These are phyloP conservation scores for Echinosophora koreensis DNA, from an alignment of 306 rosid species.

Conservation along the genomic window DNA sequence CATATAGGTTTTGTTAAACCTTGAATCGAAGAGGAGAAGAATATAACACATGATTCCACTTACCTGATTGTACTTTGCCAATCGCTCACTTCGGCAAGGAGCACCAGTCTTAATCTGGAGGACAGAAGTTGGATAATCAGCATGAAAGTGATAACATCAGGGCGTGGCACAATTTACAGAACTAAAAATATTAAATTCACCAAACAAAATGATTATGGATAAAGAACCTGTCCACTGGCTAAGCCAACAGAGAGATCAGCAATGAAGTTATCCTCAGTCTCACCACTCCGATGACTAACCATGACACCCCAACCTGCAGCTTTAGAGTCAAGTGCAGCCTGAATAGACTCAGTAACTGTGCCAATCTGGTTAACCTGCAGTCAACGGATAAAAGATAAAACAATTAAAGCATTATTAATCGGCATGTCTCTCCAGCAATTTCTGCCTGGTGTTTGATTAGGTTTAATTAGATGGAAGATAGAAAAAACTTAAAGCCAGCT, in stretches of 20 bases:
- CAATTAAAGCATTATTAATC: conserved; percentile 36
- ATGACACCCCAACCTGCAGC: conserved; percentile 99
- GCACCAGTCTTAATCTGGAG: conserved; percentile 94
- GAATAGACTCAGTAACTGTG: conserved; percentile 91
- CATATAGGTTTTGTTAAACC: not conserved
- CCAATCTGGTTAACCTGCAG: conserved; percentile 99
- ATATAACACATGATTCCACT: not conserved
- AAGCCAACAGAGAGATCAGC: conserved; percentile 99
- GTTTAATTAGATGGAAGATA: conserved; percentile 2
- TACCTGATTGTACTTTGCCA: conserved; percentile 99
- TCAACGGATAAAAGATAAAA: conserved; percentile 25
- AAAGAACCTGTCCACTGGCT: conserved; percentile 96
- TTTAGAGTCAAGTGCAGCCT: conserved; percentile 96
- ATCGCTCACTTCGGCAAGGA: conserved; percentile 98
- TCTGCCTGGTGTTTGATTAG: not conserved
- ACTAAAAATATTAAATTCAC: conserved; percentile 23
- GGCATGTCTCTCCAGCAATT: not conserved
- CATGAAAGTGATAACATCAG: conserved; percentile 40
- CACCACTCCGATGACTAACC: conserved; percentile 99
- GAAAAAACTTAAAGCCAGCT: conserved; percentile 23
- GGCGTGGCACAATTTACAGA: not conserved
- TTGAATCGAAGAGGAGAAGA: conserved; percentile 3
- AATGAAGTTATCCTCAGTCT: conserved; percentile 98
- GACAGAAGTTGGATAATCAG: conserved; percentile 51
- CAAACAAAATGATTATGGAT: conserved; percentile 23